A percentile compares a stretch with the other conserved stretches of the same genome.
Conservation (phyloP, 2,329 filamentous ascomycete genomes). For the Talaromyces sp. region DNA sequence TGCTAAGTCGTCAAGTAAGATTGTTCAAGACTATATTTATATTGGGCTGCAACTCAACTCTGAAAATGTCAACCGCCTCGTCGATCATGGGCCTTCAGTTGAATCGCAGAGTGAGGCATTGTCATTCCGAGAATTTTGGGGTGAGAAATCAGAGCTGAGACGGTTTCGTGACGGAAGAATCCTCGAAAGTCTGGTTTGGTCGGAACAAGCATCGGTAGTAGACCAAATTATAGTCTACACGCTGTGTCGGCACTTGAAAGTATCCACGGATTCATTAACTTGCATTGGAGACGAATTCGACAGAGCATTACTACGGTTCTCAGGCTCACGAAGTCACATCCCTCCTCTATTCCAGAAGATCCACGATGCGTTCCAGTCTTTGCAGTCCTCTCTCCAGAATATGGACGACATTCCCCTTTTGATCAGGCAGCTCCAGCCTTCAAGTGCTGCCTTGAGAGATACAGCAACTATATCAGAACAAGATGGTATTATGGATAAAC, state of each 20-base stretch:
- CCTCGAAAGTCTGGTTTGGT: conserved; percentile 86
- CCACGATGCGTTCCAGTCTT: conserved; percentile 62
- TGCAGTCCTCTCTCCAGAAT: conserved; percentile 71
- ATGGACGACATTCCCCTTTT: conserved; percentile 84
- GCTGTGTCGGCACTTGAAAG: conserved; percentile 63
- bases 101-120: conserved; percentile 80
- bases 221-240: conserved; percentile 75
- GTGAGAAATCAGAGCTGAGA: conserved; percentile 83
- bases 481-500: conserved; percentile 28
- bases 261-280: conserved; percentile 50
- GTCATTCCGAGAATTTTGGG: conserved; percentile 88
- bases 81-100: conserved; percentile 82
- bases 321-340: conserved; percentile 38
- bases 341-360: conserved; percentile 59
- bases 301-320: conserved; percentile 24
- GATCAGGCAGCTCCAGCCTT: conserved; percentile 71
- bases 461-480: conserved; percentile 44
- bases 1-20: conserved; percentile 27
- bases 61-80: conserved; percentile 64
- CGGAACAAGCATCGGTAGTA: conserved; percentile 61
- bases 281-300: conserved; percentile 50
- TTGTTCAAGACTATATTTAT: conserved; percentile 38
- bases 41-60: conserved; percentile 70
- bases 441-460: conserved; percentile 69
- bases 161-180: conserved; percentile 96